These are phyloP conservation scores for Bondarzewia mesenterica DNA, from an alignment of 1,284 basidiomycete species.

Conservation along the genomic window DNA sequence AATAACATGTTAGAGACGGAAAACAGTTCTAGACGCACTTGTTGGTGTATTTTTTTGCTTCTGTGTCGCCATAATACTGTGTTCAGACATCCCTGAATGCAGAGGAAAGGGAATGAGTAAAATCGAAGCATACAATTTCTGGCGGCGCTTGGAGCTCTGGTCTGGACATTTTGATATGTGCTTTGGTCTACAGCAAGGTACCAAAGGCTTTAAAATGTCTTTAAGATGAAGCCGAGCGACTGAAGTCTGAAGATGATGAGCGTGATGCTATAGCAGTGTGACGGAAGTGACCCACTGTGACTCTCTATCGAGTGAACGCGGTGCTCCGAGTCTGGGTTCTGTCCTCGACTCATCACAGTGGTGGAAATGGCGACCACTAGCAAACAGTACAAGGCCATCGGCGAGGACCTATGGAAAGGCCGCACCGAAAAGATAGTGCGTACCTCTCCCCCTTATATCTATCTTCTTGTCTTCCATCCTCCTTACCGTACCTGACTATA, in stretches of 20 bases:
- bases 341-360: no score
- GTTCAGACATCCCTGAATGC: slow-evolving; percentile 8
- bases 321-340: no score
- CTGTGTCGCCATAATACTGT: slow-evolving; percentile 94
- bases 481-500: slow-evolving; percentile 14
- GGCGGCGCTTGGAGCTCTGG: slow-evolving; percentile 95
- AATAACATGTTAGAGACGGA: neutral
- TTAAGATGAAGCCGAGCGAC: no score
- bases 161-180: slow-evolving; percentile 80
- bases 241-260: no score
- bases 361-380: slow-evolving; percentile 65
- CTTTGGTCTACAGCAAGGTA: no score
- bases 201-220: no score
- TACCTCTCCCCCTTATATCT: slow-evolving; percentile 6
- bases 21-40: slow-evolving; percentile 49
- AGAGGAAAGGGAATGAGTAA: neutral
- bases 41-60: slow-evolving; percentile 95
- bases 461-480: neutral
- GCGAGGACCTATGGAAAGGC: slow-evolving; percentile 88
- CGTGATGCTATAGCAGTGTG: no score
- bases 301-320: neutral
- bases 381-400: slow-evolving; percentile 78
- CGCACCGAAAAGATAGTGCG: slow-evolving; percentile 86
- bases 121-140: slow-evolving; percentile 71
- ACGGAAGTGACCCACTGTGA: slow-evolving; percentile 1